Evolutionary conservation across 441 rosid species (phyloP), one percentile per base, ranked within the genome.

Genomic region (Gossypium trilobum): DNA sequence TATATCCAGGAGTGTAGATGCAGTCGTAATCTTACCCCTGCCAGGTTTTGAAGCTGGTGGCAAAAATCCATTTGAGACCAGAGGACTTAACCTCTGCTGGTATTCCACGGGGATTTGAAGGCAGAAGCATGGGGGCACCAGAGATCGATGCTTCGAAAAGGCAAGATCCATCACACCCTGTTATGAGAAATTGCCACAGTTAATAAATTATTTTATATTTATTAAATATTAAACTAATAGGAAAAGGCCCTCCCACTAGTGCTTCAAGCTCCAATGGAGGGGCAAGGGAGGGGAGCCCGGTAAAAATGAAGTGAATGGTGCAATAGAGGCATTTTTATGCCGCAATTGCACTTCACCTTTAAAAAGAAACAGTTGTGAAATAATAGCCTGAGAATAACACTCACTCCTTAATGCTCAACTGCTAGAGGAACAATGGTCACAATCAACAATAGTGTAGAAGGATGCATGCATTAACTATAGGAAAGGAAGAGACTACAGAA

Each of bases 161-260:
- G 96, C 97, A 31, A 78, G 86, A 44, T 93, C 97, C 13, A 95
- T 79, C 25, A 91, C 85, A 52, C 98, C 99, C 98, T 95, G 85
- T 79, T 58, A 63, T 27, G 33, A 68, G 73, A 48, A 77, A 50
- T 8, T 6, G 46, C 44, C 14, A 56, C 13, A 0, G 20, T 76
- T 50, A 78, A 67, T 14, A 22, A 51, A 51, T 3, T n/a, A 48
- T 4, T 51, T 16, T n/a, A 11, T 46, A 46, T 46, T 46, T 2
- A 46, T 46, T 46, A 46, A 10, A 46, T n/a, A 46, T 10, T 46
- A 25, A 46, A 46, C 14, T 46, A 33, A 33, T 33, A 0, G 39
- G 39, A 46, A 46, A 46, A 46, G 14, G 14, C 52, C n/a, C n/a
- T 46, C 52, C 14, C 52, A 46, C n/a, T 46, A n/a, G 52, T 11